Percentiles rank a stretch among this genome's conserved stretches.
phyloP scores from a whole-genome alignment of 139 green algal genomes.

The Closterium sp. region DNA sequence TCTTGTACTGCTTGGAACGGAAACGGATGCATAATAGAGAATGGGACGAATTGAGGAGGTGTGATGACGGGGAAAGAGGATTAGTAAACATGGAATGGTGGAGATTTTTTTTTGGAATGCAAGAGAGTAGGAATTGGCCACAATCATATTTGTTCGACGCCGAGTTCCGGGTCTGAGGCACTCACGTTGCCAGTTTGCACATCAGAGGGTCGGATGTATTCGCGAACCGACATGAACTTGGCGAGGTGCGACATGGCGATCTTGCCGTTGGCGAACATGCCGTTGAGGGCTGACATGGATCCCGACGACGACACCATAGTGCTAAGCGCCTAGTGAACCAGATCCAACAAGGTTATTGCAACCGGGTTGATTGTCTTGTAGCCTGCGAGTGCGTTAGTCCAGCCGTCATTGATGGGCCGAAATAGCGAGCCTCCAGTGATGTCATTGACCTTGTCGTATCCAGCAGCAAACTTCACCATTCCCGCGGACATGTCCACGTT shows the following conservation, averaged over 20 bases:
- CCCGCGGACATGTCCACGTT: background rate
- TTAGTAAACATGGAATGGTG: too few relatives aligned
- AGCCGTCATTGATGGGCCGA: background rate
- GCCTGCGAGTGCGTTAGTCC: background rate
- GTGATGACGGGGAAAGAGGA: too few relatives aligned
- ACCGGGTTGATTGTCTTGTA: background rate
- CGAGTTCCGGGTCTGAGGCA: background rate
- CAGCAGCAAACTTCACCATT: background rate
- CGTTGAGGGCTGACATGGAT: background rate
- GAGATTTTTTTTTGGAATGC: too few relatives aligned
- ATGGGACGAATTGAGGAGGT: background rate
- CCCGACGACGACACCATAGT: background rate
- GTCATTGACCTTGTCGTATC: background rate
- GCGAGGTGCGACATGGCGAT: background rate
- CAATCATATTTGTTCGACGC: too few relatives aligned
- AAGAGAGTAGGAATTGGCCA: background rate
- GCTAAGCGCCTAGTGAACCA: background rate
- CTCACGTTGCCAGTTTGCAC: background rate
- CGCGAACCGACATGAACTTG: background rate
- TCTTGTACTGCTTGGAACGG: background rate
- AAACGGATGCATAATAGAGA: background rate
- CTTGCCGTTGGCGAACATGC: background rate
- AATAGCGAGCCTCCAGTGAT: background rate
- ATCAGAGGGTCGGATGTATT: background rate
- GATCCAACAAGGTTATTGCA: background rate